Base-by-base conservation (phyloP, 192 early-diverging fungal genomes). In the Allomyces macrogynus region DNA sequence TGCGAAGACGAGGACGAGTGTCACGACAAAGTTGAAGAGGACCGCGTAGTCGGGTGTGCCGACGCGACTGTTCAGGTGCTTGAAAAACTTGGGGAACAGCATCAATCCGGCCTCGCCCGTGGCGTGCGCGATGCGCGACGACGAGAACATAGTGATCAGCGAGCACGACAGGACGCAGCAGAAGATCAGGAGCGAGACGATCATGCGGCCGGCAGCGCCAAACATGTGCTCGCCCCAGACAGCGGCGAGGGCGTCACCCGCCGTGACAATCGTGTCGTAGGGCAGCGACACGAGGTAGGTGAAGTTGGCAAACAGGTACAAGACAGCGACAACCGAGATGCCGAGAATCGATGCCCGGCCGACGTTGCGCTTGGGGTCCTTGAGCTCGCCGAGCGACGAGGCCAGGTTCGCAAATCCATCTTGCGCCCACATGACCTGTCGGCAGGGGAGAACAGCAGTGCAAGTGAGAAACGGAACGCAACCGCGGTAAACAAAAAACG, bases 311-410 rank as follows among this genome's bases (percentile, higher is more conserved):
- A 93, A 69, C 12, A 90, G 70, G 70, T 93, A 93, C 23, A 84
- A 81, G 18, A 85, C 62, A 1, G 87, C 81, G 25, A 87, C 84
- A 42, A 87, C 71, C 2, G 78, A 80, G 20, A 93, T 77, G 0
- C 88, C 84, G 20, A 87, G 77, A 67, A 87, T 81, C 18, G 86
- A 84, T 4, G 89, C 86, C 66, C 83, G 80, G 12, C 86, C 87
- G 43, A 93, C 71, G 67, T 90, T 90, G 24, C 80, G 79, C 4
- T 84, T 78, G 24, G 91, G 91, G 61, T 81, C 75, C 66, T 87
- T 83, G 77, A 93, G 86, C 77, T 93, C 91, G 60, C 85, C 86
- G 54, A 88, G 82, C 60, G 86, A 82, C 68, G 89, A 90, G 65
- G 87, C 87, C 14, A 90, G 69, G 65, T 89, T 91, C 43, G 85